Evolutionary conservation across 495 filamentous ascomycete genomes (phyloP), one percentile per base, ranked within the genome.

Genomic region (Beverwykella pulmonaria): DNA sequence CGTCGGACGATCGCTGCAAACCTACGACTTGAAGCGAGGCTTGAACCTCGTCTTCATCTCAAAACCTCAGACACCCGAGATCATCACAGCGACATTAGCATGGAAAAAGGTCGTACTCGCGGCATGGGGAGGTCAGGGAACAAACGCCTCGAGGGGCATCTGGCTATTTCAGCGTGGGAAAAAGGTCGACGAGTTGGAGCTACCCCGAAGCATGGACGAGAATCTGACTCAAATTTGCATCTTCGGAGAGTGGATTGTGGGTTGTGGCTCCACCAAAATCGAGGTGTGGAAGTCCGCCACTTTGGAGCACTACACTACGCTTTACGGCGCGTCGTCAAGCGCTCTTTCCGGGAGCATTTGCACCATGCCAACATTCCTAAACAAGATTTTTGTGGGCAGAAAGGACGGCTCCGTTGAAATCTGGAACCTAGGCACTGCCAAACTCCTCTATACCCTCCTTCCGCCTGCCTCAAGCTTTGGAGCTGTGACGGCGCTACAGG

Each of bases 121-220:
- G 1, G 93, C 95, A 57, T 99, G 91, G 89, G 89, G 89, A 27
- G 83, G 85, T 53, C 71, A 79, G 34, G 75, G 78, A 20, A 76
- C 75, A 14, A 79, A 78, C 49, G 74, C 81, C 1, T 55, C 76
- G 9, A 84, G 88, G 39, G 92, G 92, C 0, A 71, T 97, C n/a
- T 98, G 93, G 92, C 83, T 94, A 1, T 97, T 93, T 79, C 92
- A 94, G 77, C 85, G 94, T 63, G 94, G 94, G n/a, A 93, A 91
- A 79, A 92, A 88, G 74, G 81, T 90, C 47, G 90, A 80, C 47
- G 87, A 91, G 66, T 77, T 99, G 23, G 83, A 88, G 46, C 75
- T 84, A 10, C 90, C 90, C 1, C 61, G 73, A 20, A 84, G 82
- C 49, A 74, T 87, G 26, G 69, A 80, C 47, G 83, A 91, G 65